Conservation (phyloP, 2,329 filamentous ascomycete genomes). For the Penicillium glabrum region DNA sequence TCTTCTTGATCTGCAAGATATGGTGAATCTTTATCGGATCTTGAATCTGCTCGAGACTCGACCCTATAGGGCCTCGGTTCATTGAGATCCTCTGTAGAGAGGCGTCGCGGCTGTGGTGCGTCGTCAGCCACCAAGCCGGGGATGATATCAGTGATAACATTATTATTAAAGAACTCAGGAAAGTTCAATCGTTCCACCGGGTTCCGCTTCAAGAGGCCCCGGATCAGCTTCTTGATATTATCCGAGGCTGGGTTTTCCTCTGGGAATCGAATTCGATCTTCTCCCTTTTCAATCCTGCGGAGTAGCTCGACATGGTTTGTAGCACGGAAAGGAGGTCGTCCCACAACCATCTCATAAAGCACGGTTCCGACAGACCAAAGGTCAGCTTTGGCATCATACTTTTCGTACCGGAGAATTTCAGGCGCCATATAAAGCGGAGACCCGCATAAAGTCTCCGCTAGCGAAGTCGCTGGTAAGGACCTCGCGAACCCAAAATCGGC, state of each 20-base stretch:
- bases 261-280: conserved; percentile 82
- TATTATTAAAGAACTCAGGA: conserved; percentile 76
- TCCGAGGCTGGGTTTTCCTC: conserved; percentile 69
- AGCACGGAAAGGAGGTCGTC: conserved; percentile 85
- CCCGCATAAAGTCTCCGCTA: conserved; percentile 94
- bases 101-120: conserved; percentile 40
- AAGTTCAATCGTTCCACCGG: conserved; percentile 85
- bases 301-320: conserved; percentile 93
- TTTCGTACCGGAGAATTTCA: conserved; percentile 94
- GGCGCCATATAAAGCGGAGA: conserved; percentile 98
- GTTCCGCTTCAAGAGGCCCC: conserved; percentile 77
- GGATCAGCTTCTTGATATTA: conserved; percentile 78
- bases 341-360: conserved; percentile 90
- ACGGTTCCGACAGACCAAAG: conserved; percentile 98
- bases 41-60: conserved; percentile 21
- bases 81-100: conserved; percentile 17
- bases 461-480: conserved; percentile 81
- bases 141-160: conserved; percentile 72
- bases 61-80: conserved; percentile 8
- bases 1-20: conserved; percentile 23
- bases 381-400: conserved; percentile 95
- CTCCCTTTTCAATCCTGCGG: conserved; percentile 83
- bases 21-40: conserved; percentile 24
- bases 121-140: conserved; percentile 81
- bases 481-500: conserved; percentile 99